Base-by-base conservation (phyloP, 306 rosid genomes). In the Alnus rubra region DNA sequence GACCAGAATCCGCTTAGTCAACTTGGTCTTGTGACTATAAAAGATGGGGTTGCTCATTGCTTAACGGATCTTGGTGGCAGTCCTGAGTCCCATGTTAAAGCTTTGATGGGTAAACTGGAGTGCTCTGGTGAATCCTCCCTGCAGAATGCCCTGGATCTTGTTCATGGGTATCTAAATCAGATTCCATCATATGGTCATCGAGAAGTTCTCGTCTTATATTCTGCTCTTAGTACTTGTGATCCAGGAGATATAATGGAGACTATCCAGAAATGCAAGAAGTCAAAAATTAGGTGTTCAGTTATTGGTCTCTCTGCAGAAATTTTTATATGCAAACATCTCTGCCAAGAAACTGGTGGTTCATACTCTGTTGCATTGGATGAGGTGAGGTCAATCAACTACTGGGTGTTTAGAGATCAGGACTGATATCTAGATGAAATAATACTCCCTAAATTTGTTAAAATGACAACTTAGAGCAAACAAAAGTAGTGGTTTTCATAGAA, bases 1-100 rank as follows among this genome's bases (percentile, higher is more conserved):
- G 91, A 95, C 83, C 98, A 95, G 85, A 95, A 95, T 87, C 98
- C 98, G 2, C 97, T 92, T 54, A 91, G 98, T 83, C 98, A 92
- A 82, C 82, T 95, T 79, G 97, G 97, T 76, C 72, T 95, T 48
- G 92, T 92, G 85, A 87, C 92, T 50, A 82, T 93, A 72, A 95
- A 91, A 85, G 98, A 95, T 56, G 98, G 98, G 65, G 77, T 92
- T 82, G 90, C 98, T 74, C 83, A 88, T 54, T 82, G 91, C 84
- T 80, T 95, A 78, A 91, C 98, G 10, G 98, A 95, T 81, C 97
- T 92, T 42, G 98, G 98, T 75, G 98, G 98, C 78, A 91, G 98
- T 82, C 98, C 98, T 1, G 98, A 95, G 80, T 90, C 94, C 75
- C 98, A 95, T 81, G 90, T 95, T 54, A 86, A 85, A 83, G 89